Base-by-base conservation (phyloP, 2,329 filamentous ascomycete species). In the Eutypa lata region DNA sequence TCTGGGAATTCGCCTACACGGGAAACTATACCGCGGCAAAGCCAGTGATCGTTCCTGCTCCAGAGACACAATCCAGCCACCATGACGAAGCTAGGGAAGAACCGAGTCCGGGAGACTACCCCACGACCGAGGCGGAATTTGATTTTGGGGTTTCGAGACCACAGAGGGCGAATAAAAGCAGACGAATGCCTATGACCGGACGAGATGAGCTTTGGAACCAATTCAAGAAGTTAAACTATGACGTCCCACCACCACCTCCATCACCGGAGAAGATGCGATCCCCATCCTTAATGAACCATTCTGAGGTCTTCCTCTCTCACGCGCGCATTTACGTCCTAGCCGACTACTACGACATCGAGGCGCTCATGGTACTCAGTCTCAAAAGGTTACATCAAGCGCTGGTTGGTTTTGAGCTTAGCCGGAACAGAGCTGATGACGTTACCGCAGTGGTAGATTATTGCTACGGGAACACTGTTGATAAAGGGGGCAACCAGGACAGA, bases 1-100 rank as follows among this genome's bases (percentile, higher is more conserved):
- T 80, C 57, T 73, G 70, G 55, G 71, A 79, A 55, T 79, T 73
- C 66, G 74, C 75, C 13, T 80, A 79, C 53, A 77, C 73, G 0
- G 74, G 76, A 10, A 68, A 76, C 49, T 79, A 78, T 18, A 38
- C 13, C 11, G 69, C 72, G 7, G 26, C 74, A 68, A 3, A 56
- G 52, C 24, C 58, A 37, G 48, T 44, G 35, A 40, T 53, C 8
- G 45, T 56, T 5, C 51, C 50, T 26, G 44, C 7, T 4, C 5
- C 24, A 3, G 35, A 50, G 18, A n/a, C 21, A 26, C 3, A 42
- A 35, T n/a, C n/a, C n/a, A n/a, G n/a, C n/a, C n/a, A n/a, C n/a
- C n/a, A n/a, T n/a, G n/a, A n/a, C n/a, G n/a, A n/a, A n/a, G n/a
- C n/a, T n/a, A n/a, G n/a, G n/a, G n/a, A n/a, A n/a, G n/a, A n/a